Evolutionary conservation across 1,139 yeast genomes (phyloP), one percentile per base, ranked within the genome.

Genomic region (Sugiyamaella xylanicola): DNA sequence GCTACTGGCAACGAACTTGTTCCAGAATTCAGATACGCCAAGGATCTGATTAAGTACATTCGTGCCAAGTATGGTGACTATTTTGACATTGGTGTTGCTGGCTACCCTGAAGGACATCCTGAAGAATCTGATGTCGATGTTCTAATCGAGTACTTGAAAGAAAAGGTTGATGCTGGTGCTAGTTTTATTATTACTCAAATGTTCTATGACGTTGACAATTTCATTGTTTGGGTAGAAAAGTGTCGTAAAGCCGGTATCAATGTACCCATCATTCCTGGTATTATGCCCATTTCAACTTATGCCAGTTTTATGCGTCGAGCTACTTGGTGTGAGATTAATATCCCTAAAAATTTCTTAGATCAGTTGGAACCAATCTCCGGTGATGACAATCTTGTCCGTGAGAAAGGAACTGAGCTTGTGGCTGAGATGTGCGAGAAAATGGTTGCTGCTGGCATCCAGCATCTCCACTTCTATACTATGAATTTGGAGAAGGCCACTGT

Each of bases 31-130:
- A 74, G 78, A 56, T 84, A 86, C 65, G 95, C 95, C 42, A 83
- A 79, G 66, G 98, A 93, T 70, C 79, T 93, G 63, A 92, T 93
- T 35, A 78, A 74, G 63, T 89, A 91, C 69, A 92, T 93, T 62
- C 84, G 82, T 62, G 61, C 73, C 50, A 74, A 81, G 53, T 81
- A 89, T 68, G 96, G 90, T 19, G 85, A 86, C 68, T 85, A 84
- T 68, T 88, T 90, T 68, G 86, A 93, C 67, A 78, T 91, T 60
- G 96, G 96, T 51, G 97, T 91, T 2, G 97, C 96, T 2, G 96
- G 93, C 0, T 92, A 92, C 71, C 97, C 97, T 8, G 97, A 93
- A 67, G 99, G 99, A n/a, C 98, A 93, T 71, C 90, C 95, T 3
- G 97, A 90, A 68, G 96, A 89, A 67, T 71, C 75, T n/a, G 82